Percentiles rank a stretch among this genome's conserved stretches.
Conservation (phyloP, 2,329 filamentous ascomycete species). For the Sporothrix dimorphospora region DNA sequence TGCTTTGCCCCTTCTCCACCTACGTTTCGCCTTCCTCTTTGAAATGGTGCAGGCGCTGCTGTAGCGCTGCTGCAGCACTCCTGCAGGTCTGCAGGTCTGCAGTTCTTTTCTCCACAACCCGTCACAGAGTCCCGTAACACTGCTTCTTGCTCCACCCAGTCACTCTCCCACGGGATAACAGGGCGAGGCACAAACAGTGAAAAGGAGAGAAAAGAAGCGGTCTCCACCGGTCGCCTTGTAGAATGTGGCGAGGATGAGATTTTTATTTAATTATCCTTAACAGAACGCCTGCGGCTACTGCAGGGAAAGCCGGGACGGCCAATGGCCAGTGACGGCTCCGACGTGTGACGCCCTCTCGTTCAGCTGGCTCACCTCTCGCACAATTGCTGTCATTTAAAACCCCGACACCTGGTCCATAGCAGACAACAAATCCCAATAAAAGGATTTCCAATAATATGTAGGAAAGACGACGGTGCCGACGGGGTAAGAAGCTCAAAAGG, state of each 20-base stretch:
- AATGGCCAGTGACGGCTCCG: background rate
- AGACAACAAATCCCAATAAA: constrained; percentile 14
- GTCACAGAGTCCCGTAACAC: constrained; percentile 9
- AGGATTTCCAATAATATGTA: background rate
- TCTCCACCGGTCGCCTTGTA: constrained; percentile 26
- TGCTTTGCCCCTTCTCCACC: background rate
- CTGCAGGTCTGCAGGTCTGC: constrained; percentile 13
- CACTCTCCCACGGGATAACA: background rate
- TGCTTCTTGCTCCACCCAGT: constrained; percentile 18
- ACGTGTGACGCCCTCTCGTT: constrained; percentile 3
- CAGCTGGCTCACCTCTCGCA: background rate
- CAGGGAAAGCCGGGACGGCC: background rate
- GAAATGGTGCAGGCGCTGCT: background rate
- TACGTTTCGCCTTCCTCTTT: constrained; percentile 21
- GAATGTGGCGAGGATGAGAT: background rate
- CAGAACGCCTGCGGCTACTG: background rate
- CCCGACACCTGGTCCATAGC: constrained; percentile 9
- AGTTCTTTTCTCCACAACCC: constrained; percentile 14
- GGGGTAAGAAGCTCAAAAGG: background rate
- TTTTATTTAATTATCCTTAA: background rate
- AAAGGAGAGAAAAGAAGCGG: background rate
- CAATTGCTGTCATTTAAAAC: too few relatives aligned
- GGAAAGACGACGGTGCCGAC: background rate
- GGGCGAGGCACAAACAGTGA: background rate
- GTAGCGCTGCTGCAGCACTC: background rate